Base-by-base conservation (phyloP, 441 rosid species). In the Populus trichocarpa region DNA sequence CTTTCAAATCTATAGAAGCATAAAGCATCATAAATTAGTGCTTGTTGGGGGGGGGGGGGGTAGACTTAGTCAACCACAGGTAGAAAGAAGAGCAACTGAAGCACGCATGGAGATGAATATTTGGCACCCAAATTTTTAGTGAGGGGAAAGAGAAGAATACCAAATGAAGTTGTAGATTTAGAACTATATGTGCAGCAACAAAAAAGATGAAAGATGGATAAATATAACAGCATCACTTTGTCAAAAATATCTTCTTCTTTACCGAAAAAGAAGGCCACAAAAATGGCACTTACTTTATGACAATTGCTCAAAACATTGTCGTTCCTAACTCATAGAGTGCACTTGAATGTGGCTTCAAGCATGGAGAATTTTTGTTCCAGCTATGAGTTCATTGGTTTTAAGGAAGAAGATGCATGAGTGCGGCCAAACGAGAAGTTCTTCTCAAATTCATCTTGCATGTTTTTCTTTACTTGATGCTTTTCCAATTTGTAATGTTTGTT, bases 351-450 rank as follows among this genome's bases (percentile, higher is more conserved):
- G 61, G 13, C 28, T 20, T 38, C 28, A 7, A 38, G 70, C 42
- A 70, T 77, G 32, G 50, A 22, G 75, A 7, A 22, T 3, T 71
- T 70, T 38, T 38, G 68, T 38, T 63, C 57, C 69, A 30, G 42
- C 35, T 69, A 32, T 5, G 9, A 67, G 71, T 26, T 67, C 28
- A 42, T 20, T 75, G 53, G 71, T n/a, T 20, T 26, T 66, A 12
- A 59, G 36, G 77, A 66, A 67, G 73, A 57, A 76, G 38, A 66
- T 64, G n/a, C 20, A 36, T 57, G 32, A 0, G 20, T 76, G 38
- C 25, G 74, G 61, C 6, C 28, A 20, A 20, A 26, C 25, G 36
- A 18, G 59, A 69, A 53, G 32, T 25, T 32, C 38, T 36, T 40
- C 35, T 4, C 69, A 35, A 66, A 4, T 50, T 30, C 22, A 32